Conservation (phyloP, 2,329 filamentous ascomycete species). For the Ceratocystiopsis minuta region DNA sequence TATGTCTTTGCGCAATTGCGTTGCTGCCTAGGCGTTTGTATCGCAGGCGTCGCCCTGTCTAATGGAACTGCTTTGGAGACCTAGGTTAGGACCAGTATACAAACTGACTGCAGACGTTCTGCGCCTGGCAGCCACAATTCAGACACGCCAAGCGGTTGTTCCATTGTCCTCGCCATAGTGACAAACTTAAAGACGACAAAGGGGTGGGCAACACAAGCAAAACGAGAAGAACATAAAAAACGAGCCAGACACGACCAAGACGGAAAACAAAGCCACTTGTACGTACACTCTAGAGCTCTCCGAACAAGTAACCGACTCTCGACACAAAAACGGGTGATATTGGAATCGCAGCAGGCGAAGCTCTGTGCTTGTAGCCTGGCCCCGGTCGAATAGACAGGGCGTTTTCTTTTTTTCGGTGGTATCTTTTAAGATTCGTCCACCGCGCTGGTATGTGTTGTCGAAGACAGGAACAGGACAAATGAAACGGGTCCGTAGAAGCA, state of each 20-base stretch:
- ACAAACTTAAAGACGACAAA: conserved; percentile 8
- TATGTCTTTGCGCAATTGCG: too few species aligned
- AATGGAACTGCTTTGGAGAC: conserved; percentile 7
- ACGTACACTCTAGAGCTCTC: conserved; percentile 32
- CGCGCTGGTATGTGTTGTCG: background rate
- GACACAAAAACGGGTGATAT: conserved; percentile 3
- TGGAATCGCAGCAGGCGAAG: conserved; percentile 32
- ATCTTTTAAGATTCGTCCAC: background rate
- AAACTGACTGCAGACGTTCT: conserved; percentile 8
- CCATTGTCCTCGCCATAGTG: conserved; percentile 3
- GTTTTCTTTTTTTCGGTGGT: background rate
- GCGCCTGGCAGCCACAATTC: background rate
- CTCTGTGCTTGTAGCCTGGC: conserved; percentile 41
- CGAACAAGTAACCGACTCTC: background rate
- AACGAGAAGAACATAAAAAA: conserved; percentile 11
- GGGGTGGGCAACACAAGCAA: conserved; percentile 9
- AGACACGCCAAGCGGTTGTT: too few species aligned
- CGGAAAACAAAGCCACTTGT: conserved; percentile 21
- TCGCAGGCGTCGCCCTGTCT: background rate
- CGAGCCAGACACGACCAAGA: conserved; percentile 8
- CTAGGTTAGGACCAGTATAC: conserved; percentile 8
- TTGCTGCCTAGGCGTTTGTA: too few species aligned
- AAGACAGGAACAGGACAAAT: background rate
- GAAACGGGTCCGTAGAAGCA: too few species aligned
- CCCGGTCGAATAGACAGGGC: too few species aligned